Percentiles rank a stretch among this genome's conserved stretches.
Evolutionary conservation across 1,139 yeast genomes (phyloP).

Genomic region (Schwanniomyces etchellsii): DNA sequence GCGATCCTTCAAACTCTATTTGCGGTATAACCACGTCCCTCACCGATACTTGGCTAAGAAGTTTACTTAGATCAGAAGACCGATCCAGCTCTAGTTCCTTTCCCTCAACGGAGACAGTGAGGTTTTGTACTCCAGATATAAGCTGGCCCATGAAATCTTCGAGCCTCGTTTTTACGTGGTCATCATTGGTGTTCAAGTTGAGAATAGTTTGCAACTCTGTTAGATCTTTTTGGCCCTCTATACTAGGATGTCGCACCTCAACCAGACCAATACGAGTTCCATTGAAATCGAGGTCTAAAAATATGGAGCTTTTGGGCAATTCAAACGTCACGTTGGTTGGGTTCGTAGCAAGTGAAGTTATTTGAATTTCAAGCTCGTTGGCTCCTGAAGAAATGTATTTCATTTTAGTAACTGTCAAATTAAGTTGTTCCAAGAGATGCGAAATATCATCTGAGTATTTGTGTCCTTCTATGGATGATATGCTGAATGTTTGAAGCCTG

Average conservation of each 20-base stretch:
- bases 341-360: neutral
- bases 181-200: neutral
- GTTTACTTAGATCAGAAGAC: conserved; percentile 1
- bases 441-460: too few relatives aligned
- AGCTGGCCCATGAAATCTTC: conserved; percentile 14
- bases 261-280: neutral
- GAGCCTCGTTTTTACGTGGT: neutral
- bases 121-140: conserved; percentile 15
- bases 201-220: neutral
- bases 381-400: neutral
- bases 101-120: conserved; percentile 2
- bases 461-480: too few relatives aligned
- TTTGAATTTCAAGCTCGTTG: neutral
- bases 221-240: neutral
- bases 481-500: too few relatives aligned
- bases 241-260: neutral
- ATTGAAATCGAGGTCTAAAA: neutral
- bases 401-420: neutral
- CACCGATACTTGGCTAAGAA: conserved; percentile 1
- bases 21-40: conserved; percentile 2
- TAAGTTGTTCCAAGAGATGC: neutral
- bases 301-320: neutral
- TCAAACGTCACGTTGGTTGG: neutral
- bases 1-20: conserved; percentile 2
- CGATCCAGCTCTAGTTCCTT: neutral